Conservation (phyloP, 129 eudicot genomes). For the Sambucus nigra region DNA sequence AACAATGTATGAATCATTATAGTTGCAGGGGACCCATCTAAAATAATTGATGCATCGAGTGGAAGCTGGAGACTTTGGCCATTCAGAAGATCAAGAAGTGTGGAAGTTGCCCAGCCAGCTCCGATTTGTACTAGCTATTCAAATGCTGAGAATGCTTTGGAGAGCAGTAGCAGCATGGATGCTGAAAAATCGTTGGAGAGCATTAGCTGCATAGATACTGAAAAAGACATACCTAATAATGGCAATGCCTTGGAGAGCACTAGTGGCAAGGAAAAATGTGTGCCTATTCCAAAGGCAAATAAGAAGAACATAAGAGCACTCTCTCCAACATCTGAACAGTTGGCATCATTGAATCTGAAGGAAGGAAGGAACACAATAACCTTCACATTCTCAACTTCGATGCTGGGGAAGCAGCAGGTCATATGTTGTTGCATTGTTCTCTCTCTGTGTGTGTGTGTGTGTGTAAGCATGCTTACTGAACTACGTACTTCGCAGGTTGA, state of each 20-base stretch:
- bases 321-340: constrained; percentile 80
- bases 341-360: constrained; percentile 70
- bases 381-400: constrained; percentile 76
- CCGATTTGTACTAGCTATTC: constrained; percentile 6
- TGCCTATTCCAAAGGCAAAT: constrained; percentile 19
- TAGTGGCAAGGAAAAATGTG: constrained; percentile 16
- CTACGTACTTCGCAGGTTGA: constrained; percentile 58
- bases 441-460: not conserved
- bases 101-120: constrained; percentile 17
- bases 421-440: constrained; percentile 6
- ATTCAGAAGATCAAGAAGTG: constrained; percentile 40
- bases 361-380: constrained; percentile 69
- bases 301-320: constrained; percentile 37
- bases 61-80: constrained; percentile 72
- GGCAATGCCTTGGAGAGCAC: too few relatives aligned
- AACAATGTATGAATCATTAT: not conserved
- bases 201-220: constrained; percentile 17
- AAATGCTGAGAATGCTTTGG: constrained; percentile 18
- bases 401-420: constrained; percentile 91
- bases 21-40: constrained; percentile 31
- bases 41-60: constrained; percentile 30
- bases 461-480: constrained; percentile 29
- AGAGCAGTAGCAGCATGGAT: constrained; percentile 16
- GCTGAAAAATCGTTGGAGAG: constrained; percentile 13
- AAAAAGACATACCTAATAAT: constrained; percentile 26